These are phyloP conservation scores for Fusarium floridanum DNA, from an alignment of 2,329 filamentous ascomycete genomes.

Conservation along the genomic window DNA sequence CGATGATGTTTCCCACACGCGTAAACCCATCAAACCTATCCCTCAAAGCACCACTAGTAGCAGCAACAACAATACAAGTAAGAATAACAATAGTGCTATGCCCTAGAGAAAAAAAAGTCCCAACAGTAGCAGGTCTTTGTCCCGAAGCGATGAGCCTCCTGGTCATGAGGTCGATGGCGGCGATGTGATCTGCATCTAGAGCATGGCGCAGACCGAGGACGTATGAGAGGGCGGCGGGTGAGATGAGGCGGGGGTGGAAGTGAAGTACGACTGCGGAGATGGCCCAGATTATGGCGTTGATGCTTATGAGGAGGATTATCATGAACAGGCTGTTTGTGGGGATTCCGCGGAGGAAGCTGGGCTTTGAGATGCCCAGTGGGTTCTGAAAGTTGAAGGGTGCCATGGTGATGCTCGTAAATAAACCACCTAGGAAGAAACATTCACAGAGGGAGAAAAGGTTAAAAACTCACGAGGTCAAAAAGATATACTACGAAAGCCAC, in stretches of 20 bases:
- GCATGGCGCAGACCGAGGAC: conserved; percentile 92
- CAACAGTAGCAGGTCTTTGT: conserved; percentile 89
- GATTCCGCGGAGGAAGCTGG: conserved; percentile 49
- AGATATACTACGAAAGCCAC: not conserved
- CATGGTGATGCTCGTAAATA: conserved; percentile 30
- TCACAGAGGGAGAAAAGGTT: not conserved
- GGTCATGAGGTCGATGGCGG: conserved; percentile 95
- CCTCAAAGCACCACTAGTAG: conserved; percentile 86
- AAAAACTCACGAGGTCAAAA: not conserved
- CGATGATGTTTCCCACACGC: conserved; percentile 87
- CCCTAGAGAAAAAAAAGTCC: conserved; percentile 93
- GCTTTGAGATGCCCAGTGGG: conserved; percentile 37
- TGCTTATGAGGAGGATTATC: conserved; percentile 62
- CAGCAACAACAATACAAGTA: conserved; percentile 92
- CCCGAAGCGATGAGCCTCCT: conserved; percentile 87
- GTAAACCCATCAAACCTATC: conserved; percentile 85
- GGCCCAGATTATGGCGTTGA: conserved; percentile 70
- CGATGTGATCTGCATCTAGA: conserved; percentile 93
- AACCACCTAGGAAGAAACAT: not conserved
- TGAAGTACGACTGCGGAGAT: conserved; percentile 65
- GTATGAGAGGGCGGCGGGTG: conserved; percentile 87
- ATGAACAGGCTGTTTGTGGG: conserved; percentile 58
- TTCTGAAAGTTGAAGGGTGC: conserved; percentile 31
- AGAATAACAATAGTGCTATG: conserved; percentile 94
- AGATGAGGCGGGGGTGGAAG: conserved; percentile 73